Conservation (phyloP, 2,329 filamentous ascomycete species). For the Fusarium illudens region DNA sequence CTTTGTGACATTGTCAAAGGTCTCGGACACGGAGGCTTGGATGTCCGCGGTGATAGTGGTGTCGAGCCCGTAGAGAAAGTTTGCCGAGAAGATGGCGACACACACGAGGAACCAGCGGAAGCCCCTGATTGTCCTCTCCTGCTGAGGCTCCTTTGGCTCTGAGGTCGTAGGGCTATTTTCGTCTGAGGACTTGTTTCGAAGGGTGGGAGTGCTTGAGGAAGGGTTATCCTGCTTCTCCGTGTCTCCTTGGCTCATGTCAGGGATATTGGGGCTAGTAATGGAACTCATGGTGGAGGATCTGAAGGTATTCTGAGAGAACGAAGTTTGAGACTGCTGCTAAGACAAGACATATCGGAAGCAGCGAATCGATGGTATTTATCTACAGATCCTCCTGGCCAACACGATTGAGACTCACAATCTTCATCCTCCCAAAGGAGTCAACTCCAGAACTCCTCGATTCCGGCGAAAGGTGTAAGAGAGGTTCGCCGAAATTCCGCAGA, state of each 20-base stretch:
- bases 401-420: background rate
- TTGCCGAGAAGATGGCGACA: constrained; percentile 28
- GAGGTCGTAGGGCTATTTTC: background rate
- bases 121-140: constrained; percentile 20
- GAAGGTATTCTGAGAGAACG: background rate
- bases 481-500: background rate
- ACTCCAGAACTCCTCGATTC: constrained; percentile 15
- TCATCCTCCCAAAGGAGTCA: constrained; percentile 8
- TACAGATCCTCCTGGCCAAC: background rate
- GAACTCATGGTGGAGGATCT: background rate
- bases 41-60: constrained; percentile 31
- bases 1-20: constrained; percentile 29
- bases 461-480: background rate
- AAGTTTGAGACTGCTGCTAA: background rate
- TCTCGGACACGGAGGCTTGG: constrained; percentile 25
- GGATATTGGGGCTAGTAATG: background rate
- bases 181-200: background rate
- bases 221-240: background rate
- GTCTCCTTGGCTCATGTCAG: background rate
- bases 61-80: constrained; percentile 36
- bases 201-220: background rate
- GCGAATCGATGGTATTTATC: constrained; percentile 6
- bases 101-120: constrained; percentile 33
- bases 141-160: constrained; percentile 2
- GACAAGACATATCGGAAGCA: background rate